Base-by-base conservation (phyloP, 352 stramenopile species). In the Globisporangium yorkense region DNA sequence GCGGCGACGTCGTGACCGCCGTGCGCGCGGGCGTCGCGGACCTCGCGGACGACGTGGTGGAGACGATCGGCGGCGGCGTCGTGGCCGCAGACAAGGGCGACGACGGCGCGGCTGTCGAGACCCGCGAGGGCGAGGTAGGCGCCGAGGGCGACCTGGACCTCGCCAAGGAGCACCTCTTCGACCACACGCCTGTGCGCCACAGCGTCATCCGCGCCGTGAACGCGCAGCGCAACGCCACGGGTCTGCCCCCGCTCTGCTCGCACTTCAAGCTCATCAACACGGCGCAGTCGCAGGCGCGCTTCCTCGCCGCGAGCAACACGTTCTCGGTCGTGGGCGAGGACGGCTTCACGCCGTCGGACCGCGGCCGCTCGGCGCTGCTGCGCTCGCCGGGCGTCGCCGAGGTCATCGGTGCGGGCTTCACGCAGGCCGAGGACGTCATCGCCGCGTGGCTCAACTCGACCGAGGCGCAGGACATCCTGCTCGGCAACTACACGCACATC, bases 401-500 rank as follows among this genome's bases (percentile, higher is more conserved):
- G 50, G 16, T 75, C 52, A 56, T 70, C 1, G 68, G 65, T 12
- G 65, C 61, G 3, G 68, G 68, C 12, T 75, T 68, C 65, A 18
- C 24, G 4, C 65, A 60, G 27, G 50, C 57, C 2, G 46, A 35
- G 1, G 54, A 66, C 21, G 51, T 68, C 7, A 39, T 75, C 24
- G 45, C 49, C 10, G 51, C 66, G 57, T 75, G 68, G 68, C 54
- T 75, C 52, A 62, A 46, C 45, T 46, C 52, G 13, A 29, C 33
- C 8, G 46, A 48, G n/a, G 45, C 59, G n/a, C 55, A 59, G 27
- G 35, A 5, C 29, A 65, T 57, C 45, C 2, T 76, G 21, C 54
- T 73, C 33, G 62, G 65, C 21, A 59, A 76, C 45, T 68, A 66
- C 62, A 65, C 61, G 33, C 69, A 68, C 56, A 51, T 76, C 37